These are phyloP conservation scores for Exsudoporus floridanus DNA, from an alignment of 1,284 basidiomycete genomes.

Conservation along the genomic window DNA sequence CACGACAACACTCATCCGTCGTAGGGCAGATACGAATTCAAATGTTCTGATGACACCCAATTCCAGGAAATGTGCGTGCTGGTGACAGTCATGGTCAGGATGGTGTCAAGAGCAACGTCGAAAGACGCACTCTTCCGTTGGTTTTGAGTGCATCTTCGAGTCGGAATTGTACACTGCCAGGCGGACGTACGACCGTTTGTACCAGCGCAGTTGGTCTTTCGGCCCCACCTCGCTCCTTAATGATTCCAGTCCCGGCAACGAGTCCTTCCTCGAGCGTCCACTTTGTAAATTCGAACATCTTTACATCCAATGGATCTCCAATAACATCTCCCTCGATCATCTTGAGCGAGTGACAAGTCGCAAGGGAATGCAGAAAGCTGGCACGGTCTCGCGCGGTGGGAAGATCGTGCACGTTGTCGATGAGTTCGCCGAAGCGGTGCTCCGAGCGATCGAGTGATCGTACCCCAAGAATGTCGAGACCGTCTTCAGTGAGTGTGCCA, in stretches of 20 bases:
- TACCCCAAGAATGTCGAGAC: constrained; percentile 93
- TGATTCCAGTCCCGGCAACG: constrained; percentile 63
- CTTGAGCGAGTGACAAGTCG: constrained; percentile 96
- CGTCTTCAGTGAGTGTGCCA: constrained; percentile 97
- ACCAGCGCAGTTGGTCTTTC: constrained; percentile 88
- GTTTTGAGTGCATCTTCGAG: constrained; percentile 91
- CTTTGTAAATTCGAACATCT: constrained; percentile 96
- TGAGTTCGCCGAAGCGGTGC: constrained; percentile 87
- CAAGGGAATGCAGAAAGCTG: constrained; percentile 87
- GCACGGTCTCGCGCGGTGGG: constrained; percentile 74
- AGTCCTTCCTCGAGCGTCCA: constrained; percentile 96
- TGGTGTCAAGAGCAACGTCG: not conserved
- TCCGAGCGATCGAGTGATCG: constrained; percentile 75
- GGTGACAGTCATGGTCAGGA: constrained; percentile 11
- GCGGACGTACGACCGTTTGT: constrained; percentile 95
- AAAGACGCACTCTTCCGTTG: constrained; percentile 59
- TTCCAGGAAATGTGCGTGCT: constrained; percentile 96
- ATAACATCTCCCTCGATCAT: constrained; percentile 87
- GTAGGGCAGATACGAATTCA: constrained; percentile 92
- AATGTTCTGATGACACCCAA: constrained; percentile 95
- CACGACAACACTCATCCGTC: constrained; percentile 97
- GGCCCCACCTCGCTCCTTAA: constrained; percentile 62
- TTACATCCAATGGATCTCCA: constrained; percentile 95
- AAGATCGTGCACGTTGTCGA: constrained; percentile 85
- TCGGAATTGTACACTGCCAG: constrained; percentile 85